Base-by-base conservation (phyloP, 1,139 yeast species). In the Candida dubliniensis region DNA sequence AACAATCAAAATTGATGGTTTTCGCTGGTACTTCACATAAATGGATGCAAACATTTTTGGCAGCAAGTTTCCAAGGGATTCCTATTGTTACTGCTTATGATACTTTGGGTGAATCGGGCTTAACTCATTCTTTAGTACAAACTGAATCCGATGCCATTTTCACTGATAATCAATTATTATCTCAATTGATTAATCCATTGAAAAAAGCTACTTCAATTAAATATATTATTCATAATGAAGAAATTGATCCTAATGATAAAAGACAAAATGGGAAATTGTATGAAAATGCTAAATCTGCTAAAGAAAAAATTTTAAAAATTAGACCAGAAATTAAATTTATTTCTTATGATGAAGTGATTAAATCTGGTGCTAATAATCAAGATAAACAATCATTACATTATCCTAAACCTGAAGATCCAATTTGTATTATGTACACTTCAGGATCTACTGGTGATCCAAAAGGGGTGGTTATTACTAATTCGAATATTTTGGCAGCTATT, bases 361-460 rank as follows among this genome's bases (percentile, higher is more conserved):
- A 70, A 45, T 66, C 82, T 43, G 99, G 99, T 54, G 63, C 72
- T 52, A 67, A 67, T 32, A 64, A 76, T 47, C 45, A 47, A 15
- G 71, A 53, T 29, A 58, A 69, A 38, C 64, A 64, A 50, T 18
- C 23, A 18, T 42, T 76, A 12, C 60, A 62, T 50, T 76, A 77
- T 12, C 89, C 96, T 44, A 75, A 71, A 50, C 80, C 95, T 9
- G 81, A 81, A n/a, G 96, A 89, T 58, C 61, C 84, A 45, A 81
- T 93, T 35, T 88, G 96, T 73, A 89, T 93, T 63, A 93, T 95
- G 98, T 93, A 93, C 76, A 93, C 99, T 24, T 91, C 98, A 0
- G 99, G 99, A 42, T 90, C 98, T 13, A 91, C 99, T 13, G 99
- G 99, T 58, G 83, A 84, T 51, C 99, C 99, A 59, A 93, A 93